Evolutionary conservation across 73 alveolate genomes (phyloP), one percentile per base, ranked within the genome.

Genomic region (Tetrahymena borealis): DNA sequence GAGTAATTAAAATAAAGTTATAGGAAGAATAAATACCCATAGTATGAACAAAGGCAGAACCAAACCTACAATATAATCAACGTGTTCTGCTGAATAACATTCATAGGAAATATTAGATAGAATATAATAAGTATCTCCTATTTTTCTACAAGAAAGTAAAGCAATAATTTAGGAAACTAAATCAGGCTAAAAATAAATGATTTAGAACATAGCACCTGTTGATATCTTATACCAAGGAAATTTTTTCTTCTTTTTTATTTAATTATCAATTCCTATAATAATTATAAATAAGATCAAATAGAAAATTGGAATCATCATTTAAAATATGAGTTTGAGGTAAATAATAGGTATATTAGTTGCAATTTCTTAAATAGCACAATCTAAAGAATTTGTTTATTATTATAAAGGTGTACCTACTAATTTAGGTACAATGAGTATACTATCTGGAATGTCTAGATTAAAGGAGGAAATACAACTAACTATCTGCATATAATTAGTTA

Each of bases 21-120:
- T 31, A n/a, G 96, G 96, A n/a, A 91, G 36, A 28, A 38, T 90
- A 4, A 93, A 11, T 3, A 90, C 43, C 95, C 96, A 93, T 37
- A 91, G 24, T 11, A 93, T 9, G 35, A 93, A 13, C 38, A 94
- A 38, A 32, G 96, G 96, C 31, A 93, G 20, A 0, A 78, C 94
- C 15, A 91, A 3, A 1, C 40, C 92, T 4, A 90, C 32, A 12
- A 95, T 0, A 38, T 38, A 90, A 13, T 28, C 13, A 4, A 10
- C 12, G 39, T 93, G 96, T 20, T 90, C 78, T 12, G 0, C 6
- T 3, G 43, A 32, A 90, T 94, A 93, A 43, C 96, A 93, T 2
- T 32, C 38, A 39, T 90, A 90, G 18, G 40, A 0, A 13, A 39
- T 38, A 90, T 93, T 90, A 18, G 39, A 78, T 33, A 79, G 32